phyloP scores from a whole-genome alignment of 306 rosid genomes.

The Prunus armeniaca region DNA sequence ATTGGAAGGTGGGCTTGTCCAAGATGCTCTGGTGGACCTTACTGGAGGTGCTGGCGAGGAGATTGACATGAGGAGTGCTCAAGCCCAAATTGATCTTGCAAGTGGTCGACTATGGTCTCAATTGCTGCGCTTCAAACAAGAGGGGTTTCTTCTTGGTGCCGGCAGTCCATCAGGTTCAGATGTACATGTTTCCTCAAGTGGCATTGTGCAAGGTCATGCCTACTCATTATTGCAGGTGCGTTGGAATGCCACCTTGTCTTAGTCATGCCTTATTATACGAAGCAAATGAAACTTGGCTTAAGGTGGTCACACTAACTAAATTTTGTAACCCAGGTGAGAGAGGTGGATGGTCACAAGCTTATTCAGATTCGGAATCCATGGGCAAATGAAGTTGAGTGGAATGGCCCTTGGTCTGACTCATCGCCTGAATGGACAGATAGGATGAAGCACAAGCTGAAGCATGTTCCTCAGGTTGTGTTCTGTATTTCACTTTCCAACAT shows the following conservation, averaged over 20 bases:
- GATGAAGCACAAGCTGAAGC: conserved; percentile 96
- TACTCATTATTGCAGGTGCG: conserved; percentile 90
- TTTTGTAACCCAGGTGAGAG: conserved; percentile 61
- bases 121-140: conserved; percentile 91
- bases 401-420: conserved; percentile 97
- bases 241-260: neutral
- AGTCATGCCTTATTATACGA: neutral
- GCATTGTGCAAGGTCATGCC: conserved; percentile 99
- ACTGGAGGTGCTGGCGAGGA: conserved; percentile 99
- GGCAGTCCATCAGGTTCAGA: conserved; percentile 99
- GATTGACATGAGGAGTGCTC: conserved; percentile 93
- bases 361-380: conserved; percentile 99
- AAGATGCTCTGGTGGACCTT: conserved; percentile 99
- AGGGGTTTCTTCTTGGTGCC: conserved; percentile 94
- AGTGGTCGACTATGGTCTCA: conserved; percentile 99
- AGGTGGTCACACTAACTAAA: neutral
- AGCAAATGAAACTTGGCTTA: neutral
- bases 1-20: conserved; percentile 98
- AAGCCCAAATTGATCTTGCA: conserved; percentile 99
- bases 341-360: conserved; percentile 97
- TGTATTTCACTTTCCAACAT: conserved; percentile 6
- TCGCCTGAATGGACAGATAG: conserved; percentile 96
- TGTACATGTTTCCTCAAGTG: conserved; percentile 93
- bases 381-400: conserved; percentile 99
- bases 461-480: conserved; percentile 69